Percentiles rank a stretch among this genome's conserved stretches.
phyloP scores from a whole-genome alignment of 2,329 filamentous ascomycete species.

The Elsinoe australis region DNA sequence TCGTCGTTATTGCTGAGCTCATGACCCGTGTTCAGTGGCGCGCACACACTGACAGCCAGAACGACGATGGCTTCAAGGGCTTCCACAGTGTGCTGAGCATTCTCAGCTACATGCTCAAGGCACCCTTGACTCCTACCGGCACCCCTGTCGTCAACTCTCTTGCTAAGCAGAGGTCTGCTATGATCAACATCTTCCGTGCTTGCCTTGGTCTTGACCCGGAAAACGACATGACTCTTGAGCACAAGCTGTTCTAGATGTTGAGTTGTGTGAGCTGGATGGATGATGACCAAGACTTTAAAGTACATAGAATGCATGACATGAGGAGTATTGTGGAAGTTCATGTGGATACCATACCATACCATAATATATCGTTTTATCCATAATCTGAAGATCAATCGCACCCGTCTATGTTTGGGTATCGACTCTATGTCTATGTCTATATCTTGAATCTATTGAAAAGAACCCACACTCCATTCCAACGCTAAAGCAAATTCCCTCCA shows the following conservation, averaged over 20 bases:
- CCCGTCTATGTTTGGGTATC: constrained; percentile 9
- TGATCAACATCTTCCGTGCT: constrained; percentile 98
- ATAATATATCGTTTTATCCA: too few relatives aligned
- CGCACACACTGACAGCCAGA: constrained; percentile 45
- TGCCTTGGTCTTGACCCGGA: constrained; percentile 95
- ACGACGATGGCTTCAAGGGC: constrained; percentile 62
- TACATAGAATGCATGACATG: not conserved
- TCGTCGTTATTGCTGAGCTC: constrained; percentile 88
- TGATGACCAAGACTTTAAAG: not conserved
- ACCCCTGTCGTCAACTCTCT: constrained; percentile 94
- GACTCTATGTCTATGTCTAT: constrained; percentile 13
- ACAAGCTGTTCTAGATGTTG: constrained; percentile 67
- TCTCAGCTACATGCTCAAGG: constrained; percentile 97
- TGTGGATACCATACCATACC: too few relatives aligned
- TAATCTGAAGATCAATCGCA: too few relatives aligned
- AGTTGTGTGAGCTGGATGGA: too few relatives aligned
- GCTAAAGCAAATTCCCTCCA: not conserved
- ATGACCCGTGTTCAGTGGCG: constrained; percentile 98
- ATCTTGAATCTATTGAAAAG: not conserved
- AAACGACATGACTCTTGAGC: constrained; percentile 97
- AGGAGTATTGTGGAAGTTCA: too few relatives aligned
- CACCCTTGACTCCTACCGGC: constrained; percentile 84
- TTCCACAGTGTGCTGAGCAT: constrained; percentile 97
- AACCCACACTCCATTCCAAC: not conserved
- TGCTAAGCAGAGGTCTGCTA: constrained; percentile 85